These are phyloP conservation scores for Aurantiochytrium sp. DNA, from an alignment of 108 stramenopile species.

Conservation along the genomic window DNA sequence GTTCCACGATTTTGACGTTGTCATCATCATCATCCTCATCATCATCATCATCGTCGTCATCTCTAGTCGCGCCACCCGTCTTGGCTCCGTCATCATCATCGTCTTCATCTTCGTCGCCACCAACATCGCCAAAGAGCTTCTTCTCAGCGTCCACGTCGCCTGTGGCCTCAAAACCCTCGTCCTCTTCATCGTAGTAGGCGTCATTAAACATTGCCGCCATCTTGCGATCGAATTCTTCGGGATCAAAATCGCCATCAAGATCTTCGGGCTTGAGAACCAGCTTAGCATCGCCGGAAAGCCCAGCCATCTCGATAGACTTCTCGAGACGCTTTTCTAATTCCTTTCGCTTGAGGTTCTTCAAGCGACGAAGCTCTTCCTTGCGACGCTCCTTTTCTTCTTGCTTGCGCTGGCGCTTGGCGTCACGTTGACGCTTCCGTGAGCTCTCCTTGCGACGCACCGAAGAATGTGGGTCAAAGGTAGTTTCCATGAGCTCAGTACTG, in stretches of 20 bases:
- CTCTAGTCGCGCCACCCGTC: not conserved
- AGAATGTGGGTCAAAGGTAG: conserved; percentile 35
- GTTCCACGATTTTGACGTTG: conserved; percentile 36
- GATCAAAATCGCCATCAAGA: conserved; percentile 92
- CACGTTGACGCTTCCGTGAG: conserved; percentile 72
- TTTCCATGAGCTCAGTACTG: conserved; percentile 39
- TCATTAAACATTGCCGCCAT: conserved; percentile 84
- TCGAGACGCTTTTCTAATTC: conserved; percentile 59
- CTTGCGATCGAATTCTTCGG: conserved; percentile 72
- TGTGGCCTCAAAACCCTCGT: conserved; percentile 40
- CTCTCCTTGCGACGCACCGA: conserved; percentile 83
- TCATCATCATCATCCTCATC: conserved; percentile 35
- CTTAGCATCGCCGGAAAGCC: not conserved
- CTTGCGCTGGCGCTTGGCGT: conserved; percentile 78
- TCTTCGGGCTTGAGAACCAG: conserved; percentile 60
- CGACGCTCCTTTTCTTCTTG: conserved; percentile 79
- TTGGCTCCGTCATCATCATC: not conserved
- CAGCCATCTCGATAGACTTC: conserved; percentile 64
- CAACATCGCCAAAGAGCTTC: not conserved
- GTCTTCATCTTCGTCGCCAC: not conserved
- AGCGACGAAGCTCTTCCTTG: conserved; percentile 80
- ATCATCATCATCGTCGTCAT: conserved; percentile 14
- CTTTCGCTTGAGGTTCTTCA: conserved; percentile 88
- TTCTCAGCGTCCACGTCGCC: conserved; percentile 1
- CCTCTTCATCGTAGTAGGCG: conserved; percentile 79